These are phyloP conservation scores for Suillus fuscotomentosus DNA, from an alignment of 768 basidiomycete genomes.

Conservation along the genomic window DNA sequence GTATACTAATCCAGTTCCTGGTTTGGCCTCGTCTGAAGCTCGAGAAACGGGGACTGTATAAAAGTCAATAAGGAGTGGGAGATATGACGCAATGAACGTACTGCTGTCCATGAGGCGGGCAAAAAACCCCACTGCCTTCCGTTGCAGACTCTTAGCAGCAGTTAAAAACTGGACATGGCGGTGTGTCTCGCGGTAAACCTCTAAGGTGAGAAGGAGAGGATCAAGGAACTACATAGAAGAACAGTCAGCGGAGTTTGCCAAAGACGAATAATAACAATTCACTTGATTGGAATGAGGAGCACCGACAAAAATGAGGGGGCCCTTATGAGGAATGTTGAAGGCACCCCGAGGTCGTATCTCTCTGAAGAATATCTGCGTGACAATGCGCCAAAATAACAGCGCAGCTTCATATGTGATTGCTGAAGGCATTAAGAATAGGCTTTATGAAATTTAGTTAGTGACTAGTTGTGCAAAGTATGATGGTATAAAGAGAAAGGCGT, in stretches of 20 bases:
- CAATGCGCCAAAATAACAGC: conserved; percentile 79
- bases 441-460: conserved; percentile 7
- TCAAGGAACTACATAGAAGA: conserved; percentile 74
- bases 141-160: conserved; percentile 86
- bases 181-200: conserved; percentile 81
- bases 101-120: conserved; percentile 85
- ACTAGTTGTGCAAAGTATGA: conserved; percentile 11
- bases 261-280: conserved; percentile 14
- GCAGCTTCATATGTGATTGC: conserved; percentile 61
- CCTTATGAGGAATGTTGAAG: conserved; percentile 89
- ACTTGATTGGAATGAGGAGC: conserved; percentile 94
- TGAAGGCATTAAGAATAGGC: conserved; percentile 18
- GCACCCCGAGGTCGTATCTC: conserved; percentile 93
- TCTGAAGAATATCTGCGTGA: conserved; percentile 94
- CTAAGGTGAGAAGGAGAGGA: conserved; percentile 78
- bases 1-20: conserved; percentile 70
- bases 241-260: conserved; percentile 12
- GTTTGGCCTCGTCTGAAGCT: conserved; percentile 81
- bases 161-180: conserved; percentile 84
- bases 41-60: conserved; percentile 85
- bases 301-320: conserved; percentile 89
- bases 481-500: neutral
- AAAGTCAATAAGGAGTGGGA: conserved; percentile 10
- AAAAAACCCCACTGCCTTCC: conserved; percentile 77
- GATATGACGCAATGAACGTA: conserved; percentile 35